phyloP scores from a whole-genome alignment of 2,329 filamentous ascomycete species.

The Fusarium irregulare region DNA sequence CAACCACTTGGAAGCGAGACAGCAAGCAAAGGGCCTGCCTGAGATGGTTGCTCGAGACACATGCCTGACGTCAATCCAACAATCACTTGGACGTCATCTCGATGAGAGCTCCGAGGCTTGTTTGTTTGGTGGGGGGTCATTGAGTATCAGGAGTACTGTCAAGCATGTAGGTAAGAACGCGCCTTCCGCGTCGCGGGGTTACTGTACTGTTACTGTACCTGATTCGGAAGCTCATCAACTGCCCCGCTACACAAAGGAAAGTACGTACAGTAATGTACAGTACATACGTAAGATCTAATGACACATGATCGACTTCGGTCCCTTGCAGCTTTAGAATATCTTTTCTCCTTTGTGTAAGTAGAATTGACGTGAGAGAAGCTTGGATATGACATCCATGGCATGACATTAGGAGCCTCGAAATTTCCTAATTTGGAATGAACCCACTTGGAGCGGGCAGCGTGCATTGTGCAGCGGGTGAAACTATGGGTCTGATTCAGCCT shows the following conservation, averaged over 20 bases:
- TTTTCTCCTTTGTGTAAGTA: neutral
- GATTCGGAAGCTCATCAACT: slow-evolving; percentile 1
- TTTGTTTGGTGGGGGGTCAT: slow-evolving; percentile 21
- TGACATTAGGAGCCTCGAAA: neutral
- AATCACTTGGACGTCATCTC: slow-evolving; percentile 37
- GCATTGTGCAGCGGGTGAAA: neutral
- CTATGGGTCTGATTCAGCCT: neutral
- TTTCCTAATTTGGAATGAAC: slow-evolving; percentile 1
- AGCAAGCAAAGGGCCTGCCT: slow-evolving; percentile 9
- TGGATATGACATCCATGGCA: slow-evolving; percentile 8
- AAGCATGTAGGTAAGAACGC: slow-evolving; percentile 7
- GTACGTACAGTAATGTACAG: neutral
- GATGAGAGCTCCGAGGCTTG: slow-evolving; percentile 16
- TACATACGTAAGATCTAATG: neutral
- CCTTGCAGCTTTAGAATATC: slow-evolving; percentile 16
- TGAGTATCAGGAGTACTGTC: neutral
- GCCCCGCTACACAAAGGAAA: neutral
- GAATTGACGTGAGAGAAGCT: neutral
- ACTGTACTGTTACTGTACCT: neutral
- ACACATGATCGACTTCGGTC: neutral
- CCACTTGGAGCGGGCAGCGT: slow-evolving; percentile 9
- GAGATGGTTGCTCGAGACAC: slow-evolving; percentile 30
- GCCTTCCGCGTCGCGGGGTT: slow-evolving; percentile 34
- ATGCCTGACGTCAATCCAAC: slow-evolving; percentile 36
- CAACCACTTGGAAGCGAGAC: slow-evolving; percentile 14